Percentiles rank a stretch among this genome's conserved stretches.
These are phyloP conservation scores for Penicillium concentricum DNA, from an alignment of 2,329 filamentous ascomycete species.

Conservation along the genomic window DNA sequence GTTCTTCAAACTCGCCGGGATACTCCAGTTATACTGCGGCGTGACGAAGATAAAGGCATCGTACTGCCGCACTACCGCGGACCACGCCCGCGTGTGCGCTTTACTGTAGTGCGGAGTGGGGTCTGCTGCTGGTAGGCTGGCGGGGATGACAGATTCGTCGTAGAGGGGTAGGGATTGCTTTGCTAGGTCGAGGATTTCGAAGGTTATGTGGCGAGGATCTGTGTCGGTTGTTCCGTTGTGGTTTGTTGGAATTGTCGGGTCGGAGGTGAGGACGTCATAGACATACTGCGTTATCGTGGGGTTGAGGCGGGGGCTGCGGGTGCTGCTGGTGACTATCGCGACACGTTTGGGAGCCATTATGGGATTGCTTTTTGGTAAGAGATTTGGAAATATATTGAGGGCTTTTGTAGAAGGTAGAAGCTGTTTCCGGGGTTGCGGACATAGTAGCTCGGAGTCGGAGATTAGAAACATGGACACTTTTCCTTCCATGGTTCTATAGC, in stretches of 20 bases:
- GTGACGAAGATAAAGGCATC: constrained; percentile 45
- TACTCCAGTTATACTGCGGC: constrained; percentile 56
- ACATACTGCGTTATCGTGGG: constrained; percentile 36
- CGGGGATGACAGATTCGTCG: constrained; percentile 41
- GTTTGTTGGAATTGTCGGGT: constrained; percentile 18
- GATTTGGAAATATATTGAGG: no score
- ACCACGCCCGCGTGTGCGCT: constrained; percentile 41
- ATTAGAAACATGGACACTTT: neutral
- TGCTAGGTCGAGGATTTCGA: constrained; percentile 34
- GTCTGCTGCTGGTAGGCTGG: constrained; percentile 28
- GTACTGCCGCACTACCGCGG: constrained; percentile 31
- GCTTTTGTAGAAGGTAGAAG: no score
- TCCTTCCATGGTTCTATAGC: no score
- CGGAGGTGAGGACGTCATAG: constrained; percentile 24
- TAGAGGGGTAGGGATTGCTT: constrained; percentile 38
- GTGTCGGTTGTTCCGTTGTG: constrained; percentile 10
- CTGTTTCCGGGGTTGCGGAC: neutral
- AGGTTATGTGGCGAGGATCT: constrained; percentile 19
- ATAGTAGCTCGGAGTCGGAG: neutral
- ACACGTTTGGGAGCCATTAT: constrained; percentile 27
- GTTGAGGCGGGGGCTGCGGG: constrained; percentile 37
- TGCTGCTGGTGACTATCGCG: constrained; percentile 39
- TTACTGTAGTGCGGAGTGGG: constrained; percentile 35
- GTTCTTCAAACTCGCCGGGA: constrained; percentile 59
- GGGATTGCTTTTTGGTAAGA: no score